Base-by-base conservation (phyloP, 2,329 filamentous ascomycete species). In the Trichoderma hamatum region DNA sequence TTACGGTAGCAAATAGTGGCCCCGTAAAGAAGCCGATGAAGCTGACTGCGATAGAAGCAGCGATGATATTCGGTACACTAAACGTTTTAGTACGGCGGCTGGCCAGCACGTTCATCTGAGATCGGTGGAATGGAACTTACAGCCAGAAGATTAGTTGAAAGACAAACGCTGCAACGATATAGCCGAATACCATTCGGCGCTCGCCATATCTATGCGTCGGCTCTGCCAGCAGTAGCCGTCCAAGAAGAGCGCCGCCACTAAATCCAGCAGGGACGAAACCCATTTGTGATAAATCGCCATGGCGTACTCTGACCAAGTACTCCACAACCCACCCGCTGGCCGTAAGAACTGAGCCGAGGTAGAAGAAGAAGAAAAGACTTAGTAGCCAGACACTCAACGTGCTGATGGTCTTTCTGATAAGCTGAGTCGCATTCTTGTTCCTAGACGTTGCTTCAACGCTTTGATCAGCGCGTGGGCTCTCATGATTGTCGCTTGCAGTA, bases 341-440 rank as follows among this genome's bases (percentile, higher is more conserved):
- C 0, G 88, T 90, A 2, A 88, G 82, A 1, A 74, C 75, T 0
- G 83, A 84, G 0, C 89, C 88, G 0, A 90, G 79, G 63, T 86
- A 85, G 75, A 90, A 89, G 78, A 90, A 90, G 78, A 87, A 90
- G 75, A 89, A 90, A 2, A 88, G 66, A 60, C 87, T 87, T 3
- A 90, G 74, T 0, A 88, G 75, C 85, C 88, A 90, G 3, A 90
- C 78, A 3, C 80, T 81, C 19, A 79, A 83, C 1, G 76, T 81
- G 16, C 74, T 77, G 0, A 88, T 70, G 0, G 85, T 81, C 9
- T 78, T 76, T 39, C 81, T 82, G 61, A 88, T 82, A 56, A 86
- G 78, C 0, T 72, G 70, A 5, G 80, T 73, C 0, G 84, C 84
- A 55, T 76, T 80, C 5, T 76, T 75, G 28, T 76, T 76, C 46